Evolutionary conservation across 2,329 filamentous ascomycete species (phyloP), one percentile per base, ranked within the genome.

Genomic region (Stagonosporopsis cucurbitacearum): DNA sequence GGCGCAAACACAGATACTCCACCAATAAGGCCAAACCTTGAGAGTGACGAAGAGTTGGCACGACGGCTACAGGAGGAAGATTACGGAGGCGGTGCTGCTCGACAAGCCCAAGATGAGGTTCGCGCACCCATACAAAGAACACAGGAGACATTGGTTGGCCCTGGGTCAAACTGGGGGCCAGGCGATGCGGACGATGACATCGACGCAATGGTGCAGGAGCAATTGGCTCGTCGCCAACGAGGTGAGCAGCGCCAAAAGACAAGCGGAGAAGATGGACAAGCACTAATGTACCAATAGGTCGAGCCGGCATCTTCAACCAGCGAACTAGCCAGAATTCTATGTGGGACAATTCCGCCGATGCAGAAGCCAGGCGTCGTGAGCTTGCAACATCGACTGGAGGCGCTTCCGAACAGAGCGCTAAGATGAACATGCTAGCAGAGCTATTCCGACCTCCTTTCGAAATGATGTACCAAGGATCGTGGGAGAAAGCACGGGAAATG

Each of bases 31-130:
- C 54, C 62, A 42, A 66, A 64, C 44, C 86, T 90, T 63, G 93
- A 97, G 61, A 92, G 96, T 68, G 95, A 99, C 69, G 93, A 92
- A 48, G 93, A 91, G 39, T 94, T 98, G 87, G 95, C 95, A 6
- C 86, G 93, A 74, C 86, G 91, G 54, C 76, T 99, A 57, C 95
- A 99, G 74, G 90, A 99, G 70, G 92, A 99, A 76, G 84, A 96
- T 71, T 98, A 97, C 67, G 83, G 84, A 32, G 66, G 59, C n/a
- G 48, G 64, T n/a, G 79, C 78, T 58, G 67, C 73, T 44, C 72
- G 73, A 20, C 78, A 73, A 74, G 57, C 26, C 11, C 42, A 64
- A 49, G 33, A 88, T 88, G 65, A 88, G 82, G 88, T 99, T 50
- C 84, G 95, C 69, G 95, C 95, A 43, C 95, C 95, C 8, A 96